Conservation (phyloP, 331 rosid genomes). For the Acacia pycnantha region DNA sequence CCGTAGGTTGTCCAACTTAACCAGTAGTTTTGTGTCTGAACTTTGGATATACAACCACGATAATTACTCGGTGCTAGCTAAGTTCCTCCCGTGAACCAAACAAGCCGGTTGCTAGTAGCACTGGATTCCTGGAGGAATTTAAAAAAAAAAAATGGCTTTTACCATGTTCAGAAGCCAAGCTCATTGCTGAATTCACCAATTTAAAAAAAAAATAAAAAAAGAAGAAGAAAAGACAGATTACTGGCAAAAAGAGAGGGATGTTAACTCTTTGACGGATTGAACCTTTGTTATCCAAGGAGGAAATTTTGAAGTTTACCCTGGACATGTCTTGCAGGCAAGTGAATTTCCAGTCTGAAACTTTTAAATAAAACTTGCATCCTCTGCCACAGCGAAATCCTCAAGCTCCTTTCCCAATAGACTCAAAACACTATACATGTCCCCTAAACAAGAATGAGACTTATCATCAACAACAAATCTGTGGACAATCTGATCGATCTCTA, state of each 20-base stretch:
- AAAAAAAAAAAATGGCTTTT: neutral
- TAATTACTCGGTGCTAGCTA: too few species aligned
- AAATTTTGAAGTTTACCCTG: neutral
- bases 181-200: neutral
- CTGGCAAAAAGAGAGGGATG: neutral
- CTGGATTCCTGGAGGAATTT: too few species aligned
- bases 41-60: too few species aligned
- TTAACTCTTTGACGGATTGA: neutral
- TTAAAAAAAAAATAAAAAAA: too few species aligned
- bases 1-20: too few species aligned
- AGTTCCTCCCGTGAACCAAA: too few species aligned
- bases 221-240: neutral
- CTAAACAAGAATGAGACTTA: constrained; percentile 31
- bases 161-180: constrained; percentile 1
- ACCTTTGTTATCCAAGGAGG: neutral
- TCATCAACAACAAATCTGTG: constrained; percentile 44
- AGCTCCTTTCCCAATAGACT: constrained; percentile 34
- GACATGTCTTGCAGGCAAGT: constrained; percentile 8
- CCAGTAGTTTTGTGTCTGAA: too few species aligned
- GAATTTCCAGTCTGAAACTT: constrained; percentile 6
- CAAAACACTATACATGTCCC: constrained; percentile 27
- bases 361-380: constrained; percentile 18
- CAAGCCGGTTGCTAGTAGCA: too few species aligned
- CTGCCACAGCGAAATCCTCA: constrained; percentile 22
- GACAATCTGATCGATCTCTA: constrained; percentile 42